Evolutionary conservation across 2,329 filamentous ascomycete genomes (phyloP), one percentile per base, ranked within the genome.

Genomic region (Beauveria rudraprayagi): DNA sequence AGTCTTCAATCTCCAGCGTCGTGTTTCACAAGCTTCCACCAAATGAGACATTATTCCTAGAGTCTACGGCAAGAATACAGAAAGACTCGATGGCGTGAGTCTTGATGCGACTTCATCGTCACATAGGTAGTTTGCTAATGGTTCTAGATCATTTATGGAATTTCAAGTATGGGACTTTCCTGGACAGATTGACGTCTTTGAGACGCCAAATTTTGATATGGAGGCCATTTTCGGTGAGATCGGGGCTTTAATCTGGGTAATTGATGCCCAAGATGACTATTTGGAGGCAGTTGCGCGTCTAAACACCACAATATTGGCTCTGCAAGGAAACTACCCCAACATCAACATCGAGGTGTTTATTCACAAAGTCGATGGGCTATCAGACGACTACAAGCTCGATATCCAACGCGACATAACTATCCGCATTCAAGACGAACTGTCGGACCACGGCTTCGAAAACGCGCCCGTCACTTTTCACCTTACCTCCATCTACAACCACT

Each of bases 311-410:
- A 96, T 97, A 64, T 80, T 97, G 62, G 90, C 91, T 66, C 84
- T 99, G 1, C 91, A 96, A 71, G 86, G 91, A 66, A 86, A 85
- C 63, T 97, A 96, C 71, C 92, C 93, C 2, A 88, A 91, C 70
- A 94, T 97, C 76, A 96, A 97, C 74, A 90, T 99, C 66, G 93
- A 97, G 72, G 93, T 99, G 56, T 97, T 99, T 75, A 96, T 99
- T 68, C 94, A 99, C 82, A 99, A 99, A 74, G 93, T 97, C 40
- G 94, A 99, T 71, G 93, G 92, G n/a, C 81, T 99, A 17, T 94
- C 91, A 30, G 94, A 97, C 67, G 94, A 99, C 74, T 97, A 94
- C 79, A 92, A 94, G 71, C 86, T 92, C 62, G 94, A 99, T 69
- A 96, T 95, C 19, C 94, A 96, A 77, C 89, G 94, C 62, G 94